Evolutionary conservation across 2,329 filamentous ascomycete genomes (phyloP), one percentile per base, ranked within the genome.

Genomic region (Colletotrichum costaricense): DNA sequence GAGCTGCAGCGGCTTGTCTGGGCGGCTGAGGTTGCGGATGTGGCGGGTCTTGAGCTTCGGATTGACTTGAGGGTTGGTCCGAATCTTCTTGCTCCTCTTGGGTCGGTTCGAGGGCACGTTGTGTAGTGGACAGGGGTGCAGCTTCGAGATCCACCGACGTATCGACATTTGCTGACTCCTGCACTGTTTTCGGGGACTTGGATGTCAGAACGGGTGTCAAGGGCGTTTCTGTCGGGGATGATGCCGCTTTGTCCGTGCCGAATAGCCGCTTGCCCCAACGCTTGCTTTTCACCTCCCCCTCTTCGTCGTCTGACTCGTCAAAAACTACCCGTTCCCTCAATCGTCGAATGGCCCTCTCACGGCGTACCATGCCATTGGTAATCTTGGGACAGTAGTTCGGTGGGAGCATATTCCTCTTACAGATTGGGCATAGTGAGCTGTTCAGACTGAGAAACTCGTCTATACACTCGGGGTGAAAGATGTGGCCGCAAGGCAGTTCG

Each of bases 401-500:
- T 7, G 95, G 95, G 1, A 98, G 84, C 78, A 95, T 94, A 63
- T 90, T 94, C 74, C 92, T 90, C 81, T 98, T 98, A 86, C 97
- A 99, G 77, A 97, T 86, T 0, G 97, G 96, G 79, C 97, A 99
- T 2, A 98, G 87, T 22, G 94, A 97, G 79, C 94, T 97, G 79
- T 93, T 93, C 67, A 91, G 88, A 56, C 89, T 87, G 14, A 98
- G 86, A 78, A 97, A 98, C 26, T 92, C 89, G 79, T 98, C 95
- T 75, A 98, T 95, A 79, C 97, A 99, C 76, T 94, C 93, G 0
- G 94, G 93, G 76, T 99, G 96, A 82, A 95, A 99, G 69, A 98
- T 96, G 80, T 99, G 97, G 0, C 93, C 92, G 78, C 97, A 99
- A 0, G 94, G 91, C 3, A 98, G 86, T 82, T 98, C 94, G 68